These are phyloP conservation scores for Narthecium ossifragum DNA, from an alignment of 106 monocot genomes.

Conservation along the genomic window DNA sequence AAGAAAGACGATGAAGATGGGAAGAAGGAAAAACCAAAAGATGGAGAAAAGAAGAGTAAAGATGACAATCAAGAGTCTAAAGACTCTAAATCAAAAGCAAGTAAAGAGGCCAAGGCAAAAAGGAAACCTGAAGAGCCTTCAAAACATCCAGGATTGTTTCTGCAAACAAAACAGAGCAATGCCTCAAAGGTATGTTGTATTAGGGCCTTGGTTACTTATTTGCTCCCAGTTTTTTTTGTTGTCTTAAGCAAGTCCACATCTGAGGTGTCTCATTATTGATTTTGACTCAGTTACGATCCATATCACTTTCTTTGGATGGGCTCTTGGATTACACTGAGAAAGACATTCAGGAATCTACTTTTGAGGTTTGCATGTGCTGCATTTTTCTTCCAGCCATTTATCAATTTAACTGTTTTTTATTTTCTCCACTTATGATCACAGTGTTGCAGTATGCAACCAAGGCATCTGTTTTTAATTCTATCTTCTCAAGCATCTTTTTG, in stretches of 20 bases:
- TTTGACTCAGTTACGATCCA: constrained; percentile 61
- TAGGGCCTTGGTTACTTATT: background rate
- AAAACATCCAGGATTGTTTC: constrained; percentile 65
- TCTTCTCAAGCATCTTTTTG: no score
- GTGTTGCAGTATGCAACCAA: no score
- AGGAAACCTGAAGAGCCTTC: constrained; percentile 58
- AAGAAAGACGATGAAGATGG: constrained; percentile 25
- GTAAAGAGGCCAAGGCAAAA: constrained; percentile 53
- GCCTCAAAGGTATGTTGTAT: constrained; percentile 62
- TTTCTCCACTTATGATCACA: background rate
- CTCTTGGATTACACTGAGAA: constrained; percentile 94
- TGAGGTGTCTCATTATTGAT: constrained; percentile 1
- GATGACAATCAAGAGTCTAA: constrained; percentile 34
- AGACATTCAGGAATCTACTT: constrained; percentile 85
- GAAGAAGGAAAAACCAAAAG: constrained; percentile 27
- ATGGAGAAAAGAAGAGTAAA: constrained; percentile 42
- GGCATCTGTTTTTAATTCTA: no score
- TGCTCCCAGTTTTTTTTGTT: background rate
- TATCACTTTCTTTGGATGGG: constrained; percentile 80
- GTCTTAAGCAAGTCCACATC: background rate
- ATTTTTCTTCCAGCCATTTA: no score
- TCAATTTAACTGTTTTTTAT: no score
- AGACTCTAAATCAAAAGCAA: constrained; percentile 30
- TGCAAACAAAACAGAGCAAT: constrained; percentile 44
- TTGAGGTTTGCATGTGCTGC: constrained; percentile 72